Conservation (phyloP, 768 basidiomycete species). For the Pleurotus pulmonarius region DNA sequence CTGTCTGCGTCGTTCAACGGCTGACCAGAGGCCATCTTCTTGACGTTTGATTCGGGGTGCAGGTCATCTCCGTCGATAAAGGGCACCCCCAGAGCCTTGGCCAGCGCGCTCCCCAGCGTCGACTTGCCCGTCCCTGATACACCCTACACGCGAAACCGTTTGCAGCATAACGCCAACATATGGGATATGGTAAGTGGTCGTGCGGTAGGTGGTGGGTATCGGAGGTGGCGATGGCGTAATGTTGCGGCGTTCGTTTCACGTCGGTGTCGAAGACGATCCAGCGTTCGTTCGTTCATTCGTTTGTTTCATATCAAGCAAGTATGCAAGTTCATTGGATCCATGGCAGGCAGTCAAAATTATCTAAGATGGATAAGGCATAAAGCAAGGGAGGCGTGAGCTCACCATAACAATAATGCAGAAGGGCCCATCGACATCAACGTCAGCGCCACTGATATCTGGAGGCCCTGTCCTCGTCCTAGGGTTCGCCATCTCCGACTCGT, state of each 20-base stretch:
- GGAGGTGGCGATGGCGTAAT: no score
- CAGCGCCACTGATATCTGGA: neutral
- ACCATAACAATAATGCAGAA: neutral
- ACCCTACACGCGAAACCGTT: slow-evolving; percentile 38
- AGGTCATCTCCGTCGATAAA: slow-evolving; percentile 90
- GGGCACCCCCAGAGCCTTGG: slow-evolving; percentile 56
- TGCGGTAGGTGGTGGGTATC: no score
- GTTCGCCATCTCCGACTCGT: neutral
- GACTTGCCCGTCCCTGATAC: slow-evolving; percentile 74
- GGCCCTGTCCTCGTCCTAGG: no score
- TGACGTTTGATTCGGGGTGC: slow-evolving; percentile 77
- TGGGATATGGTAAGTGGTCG: neutral
- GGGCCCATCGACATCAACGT: neutral
- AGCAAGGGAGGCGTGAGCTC: neutral
- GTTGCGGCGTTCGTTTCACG: no score
- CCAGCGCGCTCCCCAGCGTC: slow-evolving; percentile 64
- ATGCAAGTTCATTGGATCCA: no score
- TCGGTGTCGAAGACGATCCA: no score
- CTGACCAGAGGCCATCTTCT: slow-evolving; percentile 78
- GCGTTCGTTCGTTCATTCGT: no score
- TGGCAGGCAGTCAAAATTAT: no score
- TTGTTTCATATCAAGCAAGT: no score
- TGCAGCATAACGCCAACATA: neutral
- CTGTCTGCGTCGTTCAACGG: slow-evolving; percentile 83
- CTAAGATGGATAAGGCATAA: no score